A percentile compares a stretch with the other conserved stretches of the same genome.
Conservation (phyloP, 2,329 filamentous ascomycete genomes). For the Aureobasidium sp. region DNA sequence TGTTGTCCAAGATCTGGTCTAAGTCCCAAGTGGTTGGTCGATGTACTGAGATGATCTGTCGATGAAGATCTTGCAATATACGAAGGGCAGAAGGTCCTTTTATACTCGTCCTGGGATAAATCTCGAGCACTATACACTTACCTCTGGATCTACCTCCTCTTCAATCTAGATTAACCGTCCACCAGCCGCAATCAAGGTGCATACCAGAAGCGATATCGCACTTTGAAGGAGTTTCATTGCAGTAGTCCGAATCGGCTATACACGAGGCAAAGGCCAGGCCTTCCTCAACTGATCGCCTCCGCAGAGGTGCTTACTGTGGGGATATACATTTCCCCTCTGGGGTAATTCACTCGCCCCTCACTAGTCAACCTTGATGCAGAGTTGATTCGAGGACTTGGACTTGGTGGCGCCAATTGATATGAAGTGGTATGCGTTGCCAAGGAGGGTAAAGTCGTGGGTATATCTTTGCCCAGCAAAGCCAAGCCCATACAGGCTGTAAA, state of each 20-base stretch:
- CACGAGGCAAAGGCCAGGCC: background rate
- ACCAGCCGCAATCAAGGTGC: background rate
- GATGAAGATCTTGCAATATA: background rate
- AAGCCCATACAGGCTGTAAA: constrained; percentile 8
- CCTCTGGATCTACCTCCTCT: background rate
- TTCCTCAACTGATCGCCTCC: background rate
- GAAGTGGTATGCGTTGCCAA: background rate
- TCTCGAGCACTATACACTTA: background rate
- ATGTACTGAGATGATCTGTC: background rate
- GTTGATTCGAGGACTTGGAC: background rate
- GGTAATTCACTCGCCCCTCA: background rate
- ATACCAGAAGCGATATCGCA: background rate
- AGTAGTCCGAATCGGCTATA: constrained; percentile 2
- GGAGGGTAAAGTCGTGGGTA: constrained; percentile 4
- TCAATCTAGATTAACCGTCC: background rate
- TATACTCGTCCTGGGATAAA: background rate
- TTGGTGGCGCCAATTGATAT: background rate
- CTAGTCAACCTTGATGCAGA: background rate
- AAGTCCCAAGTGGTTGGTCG: background rate
- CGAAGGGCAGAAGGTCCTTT: background rate
- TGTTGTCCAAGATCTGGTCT: background rate
- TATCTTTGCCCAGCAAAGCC: constrained; percentile 1
- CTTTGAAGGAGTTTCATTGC: background rate
- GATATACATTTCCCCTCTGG: constrained; percentile 1
- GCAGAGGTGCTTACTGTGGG: background rate